Evolutionary conservation across 2,329 filamentous ascomycete species (phyloP).

Genomic region (Ceratocystis papillata): DNA sequence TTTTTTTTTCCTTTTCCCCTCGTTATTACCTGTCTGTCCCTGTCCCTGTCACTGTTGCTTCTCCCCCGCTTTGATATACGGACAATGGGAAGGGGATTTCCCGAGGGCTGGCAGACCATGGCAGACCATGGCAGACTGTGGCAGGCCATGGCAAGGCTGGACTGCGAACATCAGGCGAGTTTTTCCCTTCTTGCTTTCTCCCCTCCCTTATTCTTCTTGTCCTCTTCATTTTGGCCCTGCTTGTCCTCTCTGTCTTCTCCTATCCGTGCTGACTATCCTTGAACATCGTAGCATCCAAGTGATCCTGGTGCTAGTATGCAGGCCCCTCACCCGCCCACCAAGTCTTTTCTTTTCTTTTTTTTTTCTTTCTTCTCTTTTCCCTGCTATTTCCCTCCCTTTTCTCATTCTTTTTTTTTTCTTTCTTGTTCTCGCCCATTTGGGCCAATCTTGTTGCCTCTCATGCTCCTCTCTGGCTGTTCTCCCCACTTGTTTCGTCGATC

Average conservation of each 20-base stretch:
- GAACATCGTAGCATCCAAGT: not conserved
- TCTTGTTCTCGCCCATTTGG: not conserved
- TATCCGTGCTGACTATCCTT: not conserved
- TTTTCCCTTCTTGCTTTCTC: not conserved
- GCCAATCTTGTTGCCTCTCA: constrained; percentile 8
- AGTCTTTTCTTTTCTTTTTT: not conserved
- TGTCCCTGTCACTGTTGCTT: not conserved
- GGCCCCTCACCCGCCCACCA: not conserved
- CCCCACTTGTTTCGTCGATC: constrained; percentile 10
- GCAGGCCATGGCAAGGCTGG: constrained; percentile 1
- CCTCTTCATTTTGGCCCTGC: not conserved
- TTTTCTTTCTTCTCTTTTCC: not conserved
- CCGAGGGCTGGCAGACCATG: not conserved
- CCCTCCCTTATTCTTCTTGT: not conserved
- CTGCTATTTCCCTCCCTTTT: not conserved
- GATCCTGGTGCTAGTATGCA: not conserved
- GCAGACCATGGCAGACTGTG: not conserved
- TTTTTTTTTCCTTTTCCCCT: not conserved
- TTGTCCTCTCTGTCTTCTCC: not conserved
- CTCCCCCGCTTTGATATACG: not conserved
- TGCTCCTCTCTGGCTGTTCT: not conserved
- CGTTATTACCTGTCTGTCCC: not conserved
- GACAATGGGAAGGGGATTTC: not conserved
- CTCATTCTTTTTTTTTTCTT: not conserved
- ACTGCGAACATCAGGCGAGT: not conserved